phyloP scores from a whole-genome alignment of 768 basidiomycete species.

The Termitomyces sp. region DNA sequence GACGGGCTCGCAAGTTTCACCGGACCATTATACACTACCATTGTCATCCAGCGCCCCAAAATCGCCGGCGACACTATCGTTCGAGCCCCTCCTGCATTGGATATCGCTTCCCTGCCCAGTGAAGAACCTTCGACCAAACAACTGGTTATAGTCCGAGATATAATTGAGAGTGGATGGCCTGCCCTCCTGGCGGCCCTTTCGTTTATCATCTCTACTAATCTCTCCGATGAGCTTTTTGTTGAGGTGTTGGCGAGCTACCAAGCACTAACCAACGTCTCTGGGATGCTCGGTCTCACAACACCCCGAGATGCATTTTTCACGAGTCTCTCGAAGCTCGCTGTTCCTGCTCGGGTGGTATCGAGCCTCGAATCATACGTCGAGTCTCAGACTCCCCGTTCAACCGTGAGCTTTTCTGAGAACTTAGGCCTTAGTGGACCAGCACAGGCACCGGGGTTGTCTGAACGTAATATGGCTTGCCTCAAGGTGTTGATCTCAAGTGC shows the following conservation, averaged over 20 bases:
- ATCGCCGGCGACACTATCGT: slow-evolving; percentile 57
- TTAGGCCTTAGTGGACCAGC: slow-evolving; percentile 50
- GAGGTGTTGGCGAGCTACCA: slow-evolving; percentile 81
- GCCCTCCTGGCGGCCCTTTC: slow-evolving; percentile 86
- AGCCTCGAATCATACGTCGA: slow-evolving; percentile 56
- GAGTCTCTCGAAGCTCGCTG: slow-evolving; percentile 83
- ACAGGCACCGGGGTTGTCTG: slow-evolving; percentile 72
- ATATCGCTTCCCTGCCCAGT: slow-evolving; percentile 46
- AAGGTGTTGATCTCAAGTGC: slow-evolving; percentile 76
- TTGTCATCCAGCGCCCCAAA: slow-evolving; percentile 62
- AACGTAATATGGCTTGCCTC: slow-evolving; percentile 87
- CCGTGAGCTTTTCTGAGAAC: slow-evolving; percentile 57
- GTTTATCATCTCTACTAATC: slow-evolving; percentile 83
- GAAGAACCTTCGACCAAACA: slow-evolving; percentile 47
- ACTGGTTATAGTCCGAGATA: slow-evolving; percentile 61
- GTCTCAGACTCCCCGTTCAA: slow-evolving; percentile 56
- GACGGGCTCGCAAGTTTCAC: slow-evolving; percentile 78
- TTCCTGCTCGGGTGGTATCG: slow-evolving; percentile 86
- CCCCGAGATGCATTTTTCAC: slow-evolving; percentile 93
- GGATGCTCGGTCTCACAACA: slow-evolving; percentile 79
- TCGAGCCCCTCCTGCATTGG: slow-evolving; percentile 69
- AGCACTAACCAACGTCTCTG: slow-evolving; percentile 81
- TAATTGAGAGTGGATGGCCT: slow-evolving; percentile 89
- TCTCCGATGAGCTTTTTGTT: slow-evolving; percentile 88
- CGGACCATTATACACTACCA: slow-evolving; percentile 66